These are phyloP conservation scores for Endoconidiophora polonica DNA, from an alignment of 2,329 filamentous ascomycete genomes.

Conservation along the genomic window DNA sequence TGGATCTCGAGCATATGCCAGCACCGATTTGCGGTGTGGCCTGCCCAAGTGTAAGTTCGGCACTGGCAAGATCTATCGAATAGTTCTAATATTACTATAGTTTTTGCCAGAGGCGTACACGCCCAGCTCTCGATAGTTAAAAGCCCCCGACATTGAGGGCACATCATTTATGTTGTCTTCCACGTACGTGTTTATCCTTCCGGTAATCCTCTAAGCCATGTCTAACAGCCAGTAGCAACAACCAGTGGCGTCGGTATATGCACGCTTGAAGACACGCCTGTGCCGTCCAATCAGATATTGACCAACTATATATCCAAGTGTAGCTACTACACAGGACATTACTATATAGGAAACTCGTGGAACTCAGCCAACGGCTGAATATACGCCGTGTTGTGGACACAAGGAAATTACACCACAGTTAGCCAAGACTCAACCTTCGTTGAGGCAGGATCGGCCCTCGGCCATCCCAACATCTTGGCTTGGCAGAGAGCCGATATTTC, in stretches of 20 bases:
- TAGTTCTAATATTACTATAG: not conserved
- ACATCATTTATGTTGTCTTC: slow-evolving; percentile 5
- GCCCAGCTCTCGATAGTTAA: slow-evolving; percentile 1
- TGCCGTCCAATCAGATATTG: not conserved
- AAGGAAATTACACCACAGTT: slow-evolving; percentile 36
- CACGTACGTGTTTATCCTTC: not conserved
- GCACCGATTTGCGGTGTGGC: slow-evolving; percentile 48
- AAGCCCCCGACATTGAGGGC: not conserved
- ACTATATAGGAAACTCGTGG: slow-evolving; percentile 45
- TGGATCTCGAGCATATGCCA: slow-evolving; percentile 61
- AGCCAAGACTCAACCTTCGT: not conserved
- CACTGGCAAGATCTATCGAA: slow-evolving; percentile 7
- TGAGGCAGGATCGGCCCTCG: not conserved
- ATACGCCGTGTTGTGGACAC: slow-evolving; percentile 57
- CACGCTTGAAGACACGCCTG: not conserved
- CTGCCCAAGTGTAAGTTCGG: slow-evolving; percentile 51
- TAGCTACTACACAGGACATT: slow-evolving; percentile 13
- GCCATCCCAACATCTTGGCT: slow-evolving; percentile 43
- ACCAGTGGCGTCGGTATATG: not conserved
- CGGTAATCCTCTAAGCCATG: not conserved
- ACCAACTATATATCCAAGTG: slow-evolving; percentile 7
- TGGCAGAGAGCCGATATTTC: slow-evolving; percentile 53
- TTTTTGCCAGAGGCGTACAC: slow-evolving; percentile 1
- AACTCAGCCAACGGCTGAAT: slow-evolving; percentile 51
- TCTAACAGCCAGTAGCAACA: slow-evolving; percentile 2